Evolutionary conservation across 352 stramenopile species (phyloP).

Genomic region (Pythium phragmiticola): DNA sequence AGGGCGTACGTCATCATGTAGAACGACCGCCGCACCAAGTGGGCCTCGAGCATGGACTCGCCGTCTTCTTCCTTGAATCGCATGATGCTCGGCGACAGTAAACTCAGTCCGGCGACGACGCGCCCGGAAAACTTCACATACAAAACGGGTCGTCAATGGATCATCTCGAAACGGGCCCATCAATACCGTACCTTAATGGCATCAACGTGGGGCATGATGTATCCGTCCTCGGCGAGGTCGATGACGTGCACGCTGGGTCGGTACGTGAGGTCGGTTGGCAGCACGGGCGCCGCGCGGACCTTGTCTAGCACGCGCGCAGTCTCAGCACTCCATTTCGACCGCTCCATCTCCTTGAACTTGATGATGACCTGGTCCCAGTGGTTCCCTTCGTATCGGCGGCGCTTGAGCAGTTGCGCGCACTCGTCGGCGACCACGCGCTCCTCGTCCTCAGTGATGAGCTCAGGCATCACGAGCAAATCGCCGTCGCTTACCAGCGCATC

Average conservation of each 20-base stretch:
- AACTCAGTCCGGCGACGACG: conserved; percentile 71
- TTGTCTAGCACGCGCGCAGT: conserved; percentile 62
- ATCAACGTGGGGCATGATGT: conserved; percentile 86
- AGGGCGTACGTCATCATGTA: conserved; percentile 84
- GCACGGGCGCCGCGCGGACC: conserved; percentile 51
- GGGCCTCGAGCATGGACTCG: conserved; percentile 63
- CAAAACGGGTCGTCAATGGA: too few relatives aligned
- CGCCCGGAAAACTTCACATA: conserved; percentile 63
- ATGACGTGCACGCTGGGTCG: conserved; percentile 83
- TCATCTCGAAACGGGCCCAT: too few relatives aligned
- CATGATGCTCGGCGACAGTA: conserved; percentile 84
- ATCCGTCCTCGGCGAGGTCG: conserved; percentile 75
- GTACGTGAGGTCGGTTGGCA: conserved; percentile 65
- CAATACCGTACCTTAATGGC: conserved; percentile 60
- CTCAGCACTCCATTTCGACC: conserved; percentile 75
- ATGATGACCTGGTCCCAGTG: conserved; percentile 87
- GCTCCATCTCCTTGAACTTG: conserved; percentile 90
- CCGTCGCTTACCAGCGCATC: conserved; percentile 55
- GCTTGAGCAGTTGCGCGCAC: conserved; percentile 55
- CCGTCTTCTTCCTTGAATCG: conserved; percentile 80
- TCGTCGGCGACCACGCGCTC: conserved; percentile 72
- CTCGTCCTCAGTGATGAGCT: conserved; percentile 76
- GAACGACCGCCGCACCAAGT: conserved; percentile 71
- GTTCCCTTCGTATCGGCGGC: conserved; percentile 74
- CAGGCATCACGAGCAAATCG: conserved; percentile 64